These are phyloP conservation scores for Xanthoconium stramineum DNA, from an alignment of 768 basidiomycete species.

Conservation along the genomic window DNA sequence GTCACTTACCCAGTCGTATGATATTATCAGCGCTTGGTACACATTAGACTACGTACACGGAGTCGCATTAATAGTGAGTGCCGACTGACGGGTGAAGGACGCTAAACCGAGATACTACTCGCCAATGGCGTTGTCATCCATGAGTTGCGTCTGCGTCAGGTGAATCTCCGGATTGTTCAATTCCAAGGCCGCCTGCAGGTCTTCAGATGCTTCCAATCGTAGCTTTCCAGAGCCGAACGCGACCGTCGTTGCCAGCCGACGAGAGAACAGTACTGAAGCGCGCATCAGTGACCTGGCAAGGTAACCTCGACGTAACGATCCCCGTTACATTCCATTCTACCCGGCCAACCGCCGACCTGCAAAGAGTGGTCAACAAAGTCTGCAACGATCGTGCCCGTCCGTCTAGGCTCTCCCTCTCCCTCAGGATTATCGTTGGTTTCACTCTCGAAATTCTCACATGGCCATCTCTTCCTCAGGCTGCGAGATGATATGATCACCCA, in stretches of 20 bases:
- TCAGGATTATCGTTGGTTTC: constrained; percentile 45
- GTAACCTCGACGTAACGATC: neutral
- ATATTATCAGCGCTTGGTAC: too few species aligned
- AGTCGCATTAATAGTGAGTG: too few species aligned
- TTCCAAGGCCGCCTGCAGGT: constrained; percentile 75
- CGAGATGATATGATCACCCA: constrained; percentile 92
- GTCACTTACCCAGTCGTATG: too few species aligned
- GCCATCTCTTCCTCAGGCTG: constrained; percentile 86
- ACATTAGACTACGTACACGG: too few species aligned
- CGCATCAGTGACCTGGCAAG: constrained; percentile 1
- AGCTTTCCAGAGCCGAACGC: constrained; percentile 82
- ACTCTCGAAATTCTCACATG: constrained; percentile 88
- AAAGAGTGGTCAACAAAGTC: constrained; percentile 51
- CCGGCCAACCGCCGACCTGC: constrained; percentile 68
- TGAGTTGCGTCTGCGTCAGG: constrained; percentile 39
- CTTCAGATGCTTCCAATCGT: constrained; percentile 83
- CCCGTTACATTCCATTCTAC: constrained; percentile 96
- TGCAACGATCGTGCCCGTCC: constrained; percentile 74
- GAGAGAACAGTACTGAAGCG: constrained; percentile 71
- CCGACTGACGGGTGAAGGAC: too few species aligned
- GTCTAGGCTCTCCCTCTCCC: constrained; percentile 44
- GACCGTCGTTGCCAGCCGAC: constrained; percentile 79
- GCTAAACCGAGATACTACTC: constrained; percentile 24
- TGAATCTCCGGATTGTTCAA: constrained; percentile 65
- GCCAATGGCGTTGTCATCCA: constrained; percentile 39